Conservation (phyloP, 2,329 filamentous ascomycete genomes). For the Aspergillus versicolor region DNA sequence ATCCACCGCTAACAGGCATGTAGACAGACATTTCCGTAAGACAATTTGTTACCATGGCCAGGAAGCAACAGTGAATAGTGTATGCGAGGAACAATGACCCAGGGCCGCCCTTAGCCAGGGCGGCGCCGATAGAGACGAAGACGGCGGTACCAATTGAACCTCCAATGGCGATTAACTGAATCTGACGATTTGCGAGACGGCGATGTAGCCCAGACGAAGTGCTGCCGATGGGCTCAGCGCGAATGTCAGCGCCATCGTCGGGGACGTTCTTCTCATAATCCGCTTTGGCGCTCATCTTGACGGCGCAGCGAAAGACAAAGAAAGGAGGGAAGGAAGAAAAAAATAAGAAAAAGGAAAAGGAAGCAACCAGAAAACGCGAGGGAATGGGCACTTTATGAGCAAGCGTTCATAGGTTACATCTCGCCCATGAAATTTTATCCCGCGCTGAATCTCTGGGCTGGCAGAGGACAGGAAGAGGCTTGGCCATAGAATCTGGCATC, state of each 20-base stretch:
- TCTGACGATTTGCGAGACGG: slow-evolving; percentile 18
- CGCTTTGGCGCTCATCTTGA: background rate
- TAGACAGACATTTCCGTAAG: slow-evolving; percentile 48
- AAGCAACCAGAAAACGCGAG: background rate
- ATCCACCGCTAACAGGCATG: slow-evolving; percentile 42
- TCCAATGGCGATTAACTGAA: slow-evolving; percentile 39
- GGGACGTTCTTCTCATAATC: slow-evolving; percentile 1
- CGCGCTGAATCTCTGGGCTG: background rate
- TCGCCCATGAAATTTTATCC: background rate
- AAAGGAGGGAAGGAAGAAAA: background rate
- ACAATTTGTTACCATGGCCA: slow-evolving; percentile 40
- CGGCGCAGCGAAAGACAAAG: background rate
- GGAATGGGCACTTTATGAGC: background rate
- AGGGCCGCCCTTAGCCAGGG: slow-evolving; percentile 39
- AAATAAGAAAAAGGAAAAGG: background rate
- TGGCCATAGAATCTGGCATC: background rate
- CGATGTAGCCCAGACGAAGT: slow-evolving; percentile 11
- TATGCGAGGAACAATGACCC: slow-evolving; percentile 40
- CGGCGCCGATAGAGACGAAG: slow-evolving; percentile 40
- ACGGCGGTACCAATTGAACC: slow-evolving; percentile 42
- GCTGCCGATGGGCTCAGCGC: background rate
- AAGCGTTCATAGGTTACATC: slow-evolving; percentile 3
- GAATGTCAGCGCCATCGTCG: background rate
- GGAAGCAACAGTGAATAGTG: slow-evolving; percentile 27
- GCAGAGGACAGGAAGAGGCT: background rate